Evolutionary conservation across 2,329 filamentous ascomycete genomes (phyloP).

Genomic region (Penicillium crustosum): DNA sequence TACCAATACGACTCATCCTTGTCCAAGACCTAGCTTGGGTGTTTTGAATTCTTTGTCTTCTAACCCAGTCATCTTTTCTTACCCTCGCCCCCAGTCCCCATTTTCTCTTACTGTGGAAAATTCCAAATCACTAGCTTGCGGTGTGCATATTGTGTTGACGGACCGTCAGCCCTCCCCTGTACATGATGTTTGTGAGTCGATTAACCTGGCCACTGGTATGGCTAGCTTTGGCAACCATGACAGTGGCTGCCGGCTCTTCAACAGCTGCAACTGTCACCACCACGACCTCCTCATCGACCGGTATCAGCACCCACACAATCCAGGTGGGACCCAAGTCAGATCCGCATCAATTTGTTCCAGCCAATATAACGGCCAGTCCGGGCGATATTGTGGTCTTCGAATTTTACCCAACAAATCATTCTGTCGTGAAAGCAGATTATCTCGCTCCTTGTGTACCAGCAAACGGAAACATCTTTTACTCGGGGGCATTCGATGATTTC

Average conservation of each 20-base stretch:
- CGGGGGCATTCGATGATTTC: constrained; percentile 45
- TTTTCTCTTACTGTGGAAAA: not conserved
- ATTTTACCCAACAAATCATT: constrained; percentile 65
- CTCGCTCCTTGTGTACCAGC: constrained; percentile 63
- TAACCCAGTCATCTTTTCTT: not conserved
- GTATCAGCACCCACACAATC: constrained; percentile 32
- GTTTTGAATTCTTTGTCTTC: constrained; percentile 5
- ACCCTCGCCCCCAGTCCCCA: not conserved
- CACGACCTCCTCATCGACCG: constrained; percentile 18
- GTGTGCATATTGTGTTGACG: not conserved
- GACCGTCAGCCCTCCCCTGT: not conserved
- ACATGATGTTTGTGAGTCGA: constrained; percentile 8
- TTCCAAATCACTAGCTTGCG: not conserved
- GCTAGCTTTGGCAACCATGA: constrained; percentile 4
- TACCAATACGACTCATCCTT: not conserved
- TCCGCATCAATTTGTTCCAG: constrained; percentile 36
- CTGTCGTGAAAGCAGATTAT: constrained; percentile 62
- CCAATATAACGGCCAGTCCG: constrained; percentile 29
- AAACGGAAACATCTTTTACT: constrained; percentile 28
- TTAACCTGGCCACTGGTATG: constrained; percentile 5
- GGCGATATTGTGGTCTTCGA: constrained; percentile 51
- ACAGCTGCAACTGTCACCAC: not conserved
- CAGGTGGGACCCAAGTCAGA: constrained; percentile 34
- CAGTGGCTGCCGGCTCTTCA: not conserved
- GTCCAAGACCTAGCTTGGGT: not conserved